Base-by-base conservation (phyloP, 2,329 filamentous ascomycete species). In the Pezicula neosporulosa region DNA sequence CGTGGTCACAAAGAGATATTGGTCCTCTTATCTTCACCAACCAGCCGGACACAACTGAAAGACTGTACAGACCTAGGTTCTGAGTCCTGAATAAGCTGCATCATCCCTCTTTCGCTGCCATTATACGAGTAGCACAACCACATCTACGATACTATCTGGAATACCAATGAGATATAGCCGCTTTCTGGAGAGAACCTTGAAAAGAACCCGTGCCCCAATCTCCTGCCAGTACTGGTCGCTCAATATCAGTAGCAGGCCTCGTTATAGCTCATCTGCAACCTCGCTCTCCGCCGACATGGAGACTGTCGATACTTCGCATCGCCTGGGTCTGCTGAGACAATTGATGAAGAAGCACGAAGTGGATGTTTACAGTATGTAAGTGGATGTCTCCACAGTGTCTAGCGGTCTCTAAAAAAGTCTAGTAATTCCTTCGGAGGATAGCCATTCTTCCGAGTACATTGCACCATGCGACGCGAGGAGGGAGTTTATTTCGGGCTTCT, bases 371-470 rank as follows among this genome's bases (percentile, higher is more conserved):
- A 87, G 93, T 97, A 85, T 69, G 75, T 68, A 51, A 62, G 51
- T 59, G 54, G 33, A 58, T 59, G 56, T 41, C 51, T 59, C 59
- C 48, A 49, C 42, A 38, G 10, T 46, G 44, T 10, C 53, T 53
- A 59, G 55, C 54, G 53, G 50, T 37, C 41, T 47, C 54, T 59
- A 51, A 58, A 35, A 56, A 58, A 57, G 63, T 49, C 46, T 67
- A 97, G 93, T 99, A 66, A 82, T 97, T 6, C 94, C 94, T 1
- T 97, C 93, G 33, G 94, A 97, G 80, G 94, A 99, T 69, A 93
- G 90, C 67, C 94, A 99, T 69, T 90, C 93, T 61, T 97, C 93
- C 60, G 94, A 99, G 74, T 99, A 99, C 71, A 97, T 97, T 69
- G 94, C 94, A 47, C 85, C 87, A n/a, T 96, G 90, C 68, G 94